Evolutionary conservation across 78 protist genomes (phyloP).

Genomic region (Isochrysis galbana): DNA sequence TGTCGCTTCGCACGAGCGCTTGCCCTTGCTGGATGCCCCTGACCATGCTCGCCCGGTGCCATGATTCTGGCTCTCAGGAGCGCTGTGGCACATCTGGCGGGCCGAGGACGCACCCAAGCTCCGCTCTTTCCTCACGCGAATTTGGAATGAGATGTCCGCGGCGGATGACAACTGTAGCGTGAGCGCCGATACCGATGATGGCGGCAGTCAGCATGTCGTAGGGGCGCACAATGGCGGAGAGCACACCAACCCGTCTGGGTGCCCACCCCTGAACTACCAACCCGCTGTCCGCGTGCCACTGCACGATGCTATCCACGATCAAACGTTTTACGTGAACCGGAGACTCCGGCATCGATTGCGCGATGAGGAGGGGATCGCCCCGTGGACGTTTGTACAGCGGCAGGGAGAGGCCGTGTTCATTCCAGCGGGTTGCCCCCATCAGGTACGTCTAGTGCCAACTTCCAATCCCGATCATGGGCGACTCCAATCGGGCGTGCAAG

Average conservation of each 20-base stretch:
- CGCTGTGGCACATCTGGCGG: not conserved
- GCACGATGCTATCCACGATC: not conserved
- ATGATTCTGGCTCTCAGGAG: too few species aligned
- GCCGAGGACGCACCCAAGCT: not conserved
- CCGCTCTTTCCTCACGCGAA: not conserved
- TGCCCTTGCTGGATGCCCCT: too few species aligned
- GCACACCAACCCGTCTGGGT: too few species aligned
- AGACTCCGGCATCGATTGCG: not conserved
- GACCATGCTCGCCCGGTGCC: too few species aligned
- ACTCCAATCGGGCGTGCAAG: not conserved
- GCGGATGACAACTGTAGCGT: too few species aligned
- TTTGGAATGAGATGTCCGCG: too few species aligned
- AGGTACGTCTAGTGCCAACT: not conserved
- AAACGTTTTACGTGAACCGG: not conserved
- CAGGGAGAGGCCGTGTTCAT: conserved; percentile 1
- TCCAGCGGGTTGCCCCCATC: conserved; percentile 3
- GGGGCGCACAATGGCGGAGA: too few species aligned
- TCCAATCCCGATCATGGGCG: not conserved
- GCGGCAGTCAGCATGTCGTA: too few species aligned
- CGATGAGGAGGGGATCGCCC: not conserved
- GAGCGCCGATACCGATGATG: too few species aligned
- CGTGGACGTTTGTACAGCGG: not conserved
- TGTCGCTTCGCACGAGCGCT: too few species aligned
- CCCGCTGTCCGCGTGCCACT: not conserved
- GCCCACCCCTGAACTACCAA: too few species aligned